Percentiles rank a stretch among this genome's conserved stretches.
These are phyloP conservation scores for Penicillium nordicum DNA, from an alignment of 2,329 filamentous ascomycete species.

Conservation along the genomic window DNA sequence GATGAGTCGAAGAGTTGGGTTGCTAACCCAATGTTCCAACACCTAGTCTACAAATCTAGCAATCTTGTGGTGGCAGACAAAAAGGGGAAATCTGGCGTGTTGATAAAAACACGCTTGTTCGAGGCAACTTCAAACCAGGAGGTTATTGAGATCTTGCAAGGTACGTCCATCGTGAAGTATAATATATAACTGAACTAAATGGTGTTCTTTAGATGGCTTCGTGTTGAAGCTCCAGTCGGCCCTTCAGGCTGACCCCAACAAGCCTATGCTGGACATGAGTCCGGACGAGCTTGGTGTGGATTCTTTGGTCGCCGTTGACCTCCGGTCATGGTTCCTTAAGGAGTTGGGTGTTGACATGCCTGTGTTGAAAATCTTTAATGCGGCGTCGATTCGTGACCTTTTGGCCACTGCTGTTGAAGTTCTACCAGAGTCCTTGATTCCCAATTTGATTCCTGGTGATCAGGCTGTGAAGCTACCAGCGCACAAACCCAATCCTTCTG, in stretches of 20 bases:
- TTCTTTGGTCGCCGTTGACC: constrained; percentile 26
- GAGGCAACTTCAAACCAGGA: constrained; percentile 14
- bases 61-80: constrained; percentile 8
- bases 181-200: background rate
- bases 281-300: constrained; percentile 25
- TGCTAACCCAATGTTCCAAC: constrained; percentile 23
- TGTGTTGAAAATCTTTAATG: constrained; percentile 26
- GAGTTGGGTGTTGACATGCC: constrained; percentile 24
- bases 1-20: constrained; percentile 23
- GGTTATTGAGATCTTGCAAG: constrained; percentile 15
- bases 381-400: constrained; percentile 18
- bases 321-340: constrained; percentile 27
- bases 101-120: constrained; percentile 14
- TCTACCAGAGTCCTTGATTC: constrained; percentile 10
- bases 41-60: constrained; percentile 18
- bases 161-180: background rate
- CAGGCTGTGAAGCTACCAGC: background rate
- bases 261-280: constrained; percentile 16
- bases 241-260: constrained; percentile 16
- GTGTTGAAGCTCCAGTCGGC: constrained; percentile 17
- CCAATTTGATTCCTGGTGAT: constrained; percentile 1
- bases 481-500: background rate
- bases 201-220: constrained; percentile 11
- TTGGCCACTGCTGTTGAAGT: constrained; percentile 9
- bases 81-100: constrained; percentile 12